Conservation (phyloP, 1,139 yeast genomes). For the Diutina rugosa region DNA sequence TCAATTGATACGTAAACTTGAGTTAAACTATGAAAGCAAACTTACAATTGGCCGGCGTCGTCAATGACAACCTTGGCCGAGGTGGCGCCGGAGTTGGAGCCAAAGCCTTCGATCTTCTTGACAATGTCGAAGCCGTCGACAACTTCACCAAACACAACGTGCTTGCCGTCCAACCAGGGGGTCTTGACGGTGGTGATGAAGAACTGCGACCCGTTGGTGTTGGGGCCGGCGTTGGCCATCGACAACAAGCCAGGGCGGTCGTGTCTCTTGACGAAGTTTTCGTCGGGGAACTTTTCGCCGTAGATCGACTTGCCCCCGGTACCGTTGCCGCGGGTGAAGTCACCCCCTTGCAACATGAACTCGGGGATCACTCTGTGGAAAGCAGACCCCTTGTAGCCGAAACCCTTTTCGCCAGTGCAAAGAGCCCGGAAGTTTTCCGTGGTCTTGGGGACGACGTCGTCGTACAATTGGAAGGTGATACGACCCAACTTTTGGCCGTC, state of each 20-base stretch:
- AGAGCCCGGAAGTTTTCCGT: conserved; percentile 97
- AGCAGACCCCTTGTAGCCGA: conserved; percentile 79
- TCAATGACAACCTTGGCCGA: conserved; percentile 67
- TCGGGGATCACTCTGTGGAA: conserved; percentile 99
- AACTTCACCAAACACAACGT: conserved; percentile 98
- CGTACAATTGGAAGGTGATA: conserved; percentile 73
- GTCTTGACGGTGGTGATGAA: conserved; percentile 93
- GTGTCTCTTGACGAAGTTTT: conserved; percentile 82
- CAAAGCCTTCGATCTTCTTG: conserved; percentile 79
- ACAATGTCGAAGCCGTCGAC: conserved; percentile 82
- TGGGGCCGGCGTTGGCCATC: conserved; percentile 99
- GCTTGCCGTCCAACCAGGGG: conserved; percentile 98
- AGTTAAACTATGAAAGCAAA: neutral
- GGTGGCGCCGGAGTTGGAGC: conserved; percentile 79
- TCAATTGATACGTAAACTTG: neutral
- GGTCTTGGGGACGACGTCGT: conserved; percentile 95
- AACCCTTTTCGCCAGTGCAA: conserved; percentile 95
- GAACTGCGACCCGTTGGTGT: conserved; percentile 99
- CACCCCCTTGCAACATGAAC: conserved; percentile 99
- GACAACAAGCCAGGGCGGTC: conserved; percentile 89
- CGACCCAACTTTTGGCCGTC: conserved; percentile 44
- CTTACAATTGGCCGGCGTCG: conserved; percentile 65
- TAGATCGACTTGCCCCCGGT: conserved; percentile 98
- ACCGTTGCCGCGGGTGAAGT: conserved; percentile 87
- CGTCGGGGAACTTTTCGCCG: conserved; percentile 92